phyloP scores from a whole-genome alignment of 371 early-diverging fungal genomes.

The Coemansia sp. region DNA sequence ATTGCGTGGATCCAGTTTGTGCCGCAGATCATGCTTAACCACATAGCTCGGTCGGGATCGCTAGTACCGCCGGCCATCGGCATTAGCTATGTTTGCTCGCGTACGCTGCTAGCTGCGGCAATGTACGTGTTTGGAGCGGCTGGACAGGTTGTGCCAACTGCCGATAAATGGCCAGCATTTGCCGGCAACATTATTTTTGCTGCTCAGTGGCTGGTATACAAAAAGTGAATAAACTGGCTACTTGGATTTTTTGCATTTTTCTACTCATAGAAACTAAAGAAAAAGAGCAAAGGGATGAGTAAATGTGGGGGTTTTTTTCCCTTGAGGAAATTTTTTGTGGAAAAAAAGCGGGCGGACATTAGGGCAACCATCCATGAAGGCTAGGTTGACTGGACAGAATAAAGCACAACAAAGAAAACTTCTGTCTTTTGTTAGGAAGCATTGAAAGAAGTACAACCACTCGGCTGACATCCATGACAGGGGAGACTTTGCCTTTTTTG shows the following conservation, averaged over 20 bases:
- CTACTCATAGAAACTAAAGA: not conserved
- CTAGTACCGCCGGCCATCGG: not conserved
- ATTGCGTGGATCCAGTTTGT: not conserved
- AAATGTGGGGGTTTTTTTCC: too few species aligned
- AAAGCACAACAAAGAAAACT: too few species aligned
- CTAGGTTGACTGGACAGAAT: too few species aligned
- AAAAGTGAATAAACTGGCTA: not conserved
- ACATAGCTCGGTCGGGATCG: not conserved
- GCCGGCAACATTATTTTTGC: not conserved
- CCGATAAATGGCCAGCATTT: not conserved
- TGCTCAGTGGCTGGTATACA: not conserved
- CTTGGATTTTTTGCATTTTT: not conserved
- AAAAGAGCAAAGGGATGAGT: too few species aligned
- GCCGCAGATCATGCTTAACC: slow-evolving; percentile 6
- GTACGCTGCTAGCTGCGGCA: not conserved
- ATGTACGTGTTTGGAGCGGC: slow-evolving; percentile 3
- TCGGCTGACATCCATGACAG: too few species aligned
- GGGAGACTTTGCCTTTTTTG: too few species aligned
- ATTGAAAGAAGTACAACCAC: too few species aligned
- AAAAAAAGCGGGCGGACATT: too few species aligned
- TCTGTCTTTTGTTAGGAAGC: too few species aligned
- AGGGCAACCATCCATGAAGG: too few species aligned
- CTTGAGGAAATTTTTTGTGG: too few species aligned
- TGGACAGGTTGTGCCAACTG: not conserved
- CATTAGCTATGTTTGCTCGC: not conserved